phyloP scores from a whole-genome alignment of 139 green algal species.

The Gonium pectorale region DNA sequence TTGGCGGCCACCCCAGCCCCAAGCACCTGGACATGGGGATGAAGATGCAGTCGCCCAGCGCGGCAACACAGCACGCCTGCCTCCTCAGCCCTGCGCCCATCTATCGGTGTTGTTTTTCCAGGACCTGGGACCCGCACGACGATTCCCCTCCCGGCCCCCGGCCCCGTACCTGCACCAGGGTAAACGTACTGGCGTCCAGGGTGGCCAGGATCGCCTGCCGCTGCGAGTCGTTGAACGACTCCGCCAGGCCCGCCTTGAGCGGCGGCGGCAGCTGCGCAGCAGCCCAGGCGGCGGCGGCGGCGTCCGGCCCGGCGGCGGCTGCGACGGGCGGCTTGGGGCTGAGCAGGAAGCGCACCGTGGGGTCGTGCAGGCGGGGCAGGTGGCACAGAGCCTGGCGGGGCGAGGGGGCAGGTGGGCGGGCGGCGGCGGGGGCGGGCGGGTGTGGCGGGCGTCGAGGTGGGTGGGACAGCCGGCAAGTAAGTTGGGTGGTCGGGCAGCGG shows the following conservation, averaged over 20 bases:
- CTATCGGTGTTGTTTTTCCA: too few relatives aligned
- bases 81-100: too few relatives aligned
- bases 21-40: too few relatives aligned
- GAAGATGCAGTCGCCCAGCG: too few relatives aligned
- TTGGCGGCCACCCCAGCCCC: too few relatives aligned
- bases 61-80: too few relatives aligned
- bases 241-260: conserved; percentile 44
- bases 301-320: background rate
- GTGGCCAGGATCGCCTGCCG: conserved; percentile 63
- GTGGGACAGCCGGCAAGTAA: too few relatives aligned
- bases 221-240: conserved; percentile 75
- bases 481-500: too few relatives aligned
- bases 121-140: too few relatives aligned
- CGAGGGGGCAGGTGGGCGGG: background rate
- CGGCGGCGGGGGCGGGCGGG: too few relatives aligned
- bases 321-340: background rate
- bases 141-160: too few relatives aligned
- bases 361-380: conserved; percentile 33
- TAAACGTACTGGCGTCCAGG: conserved; percentile 8
- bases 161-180: conserved; percentile 42
- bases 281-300: background rate
- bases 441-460: background rate
- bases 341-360: background rate
- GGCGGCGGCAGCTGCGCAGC: conserved; percentile 30
- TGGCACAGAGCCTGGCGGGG: conserved; percentile 56